Evolutionary conservation across 2,329 filamentous ascomycete genomes (phyloP), one percentile per base, ranked within the genome.

Genomic region (Torrubiella hemipterigena): DNA sequence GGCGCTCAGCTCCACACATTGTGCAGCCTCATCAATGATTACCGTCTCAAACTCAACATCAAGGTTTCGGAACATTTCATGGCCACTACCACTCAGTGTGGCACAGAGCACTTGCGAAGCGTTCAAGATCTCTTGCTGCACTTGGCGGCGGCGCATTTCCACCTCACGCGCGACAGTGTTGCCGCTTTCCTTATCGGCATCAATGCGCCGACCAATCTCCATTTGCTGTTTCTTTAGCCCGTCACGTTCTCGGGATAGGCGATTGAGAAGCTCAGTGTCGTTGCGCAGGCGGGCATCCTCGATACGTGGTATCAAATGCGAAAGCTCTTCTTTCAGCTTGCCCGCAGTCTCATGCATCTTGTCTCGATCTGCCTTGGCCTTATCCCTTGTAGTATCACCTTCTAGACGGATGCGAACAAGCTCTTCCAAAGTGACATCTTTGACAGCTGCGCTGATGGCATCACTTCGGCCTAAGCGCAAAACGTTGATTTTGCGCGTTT

Each of bases 21-120:
- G 91, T 12, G 91, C 91, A 4, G 91, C 91, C 59, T 98, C 91
- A 47, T 98, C 91, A 40, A 98, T 95, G 44, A 98, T 83, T 42
- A 98, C 91, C 0, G 91, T 96, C 57, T 98, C 91, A 43, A 98
- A 98, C 54, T 98, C 91, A 31, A 98, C 85, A 45, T 83, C 87
- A 34, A 98, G 61, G 44, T 80, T 81, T 55, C 89, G 85, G 61
- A 98, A 94, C 77, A 96, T 93, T 43, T 98, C 91, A 48, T 98
- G 93, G 4, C 91, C 91, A 54, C 81, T 89, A 46, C 89, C 91
- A 53, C 87, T 95, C 33, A 98, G 74, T 1, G 91, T 98, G 25
- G 89, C 83, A 55, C 91, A 98, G 18, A 98, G 75, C 31, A 98
- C 81, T 56, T 98, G 84, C 3, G 91, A 85, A 16, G 79, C 77